A percentile compares a stretch with the other conserved stretches of the same genome.
Evolutionary conservation across 805 yeast species (phyloP).

Genomic region (Suhomyces prunicola): DNA sequence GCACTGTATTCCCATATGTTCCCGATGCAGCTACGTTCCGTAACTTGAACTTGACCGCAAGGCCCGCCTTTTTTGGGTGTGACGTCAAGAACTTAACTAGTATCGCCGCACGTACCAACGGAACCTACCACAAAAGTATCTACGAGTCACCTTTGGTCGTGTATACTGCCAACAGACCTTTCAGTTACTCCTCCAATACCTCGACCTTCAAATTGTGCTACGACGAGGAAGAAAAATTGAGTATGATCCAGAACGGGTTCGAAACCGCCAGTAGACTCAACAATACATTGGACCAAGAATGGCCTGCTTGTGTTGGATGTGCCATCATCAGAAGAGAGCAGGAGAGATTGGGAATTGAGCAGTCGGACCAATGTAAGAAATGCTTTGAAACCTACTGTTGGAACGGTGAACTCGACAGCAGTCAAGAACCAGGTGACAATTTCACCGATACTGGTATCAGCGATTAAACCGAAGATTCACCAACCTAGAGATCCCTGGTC

Average conservation of each 20-base stretch:
- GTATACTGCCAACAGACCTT: conserved; percentile 30
- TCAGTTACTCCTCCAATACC: conserved; percentile 24
- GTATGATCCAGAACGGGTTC: conserved; percentile 26
- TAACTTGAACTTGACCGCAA: conserved; percentile 27
- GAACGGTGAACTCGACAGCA: conserved; percentile 17
- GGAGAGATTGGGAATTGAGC: conserved; percentile 19
- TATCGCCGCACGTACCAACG: conserved; percentile 9
- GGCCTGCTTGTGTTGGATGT: conserved; percentile 27
- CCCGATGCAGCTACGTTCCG: conserved; percentile 21
- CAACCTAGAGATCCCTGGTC: conserved; percentile 17
- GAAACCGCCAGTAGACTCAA: conserved; percentile 23
- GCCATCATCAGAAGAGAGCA: conserved; percentile 27
- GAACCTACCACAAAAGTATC: conserved; percentile 5
- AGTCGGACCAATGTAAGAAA: conserved; percentile 22
- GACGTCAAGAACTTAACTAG: conserved; percentile 22
- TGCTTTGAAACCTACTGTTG: conserved; percentile 27
- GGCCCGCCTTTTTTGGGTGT: conserved; percentile 28
- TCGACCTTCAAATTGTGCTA: conserved; percentile 28
- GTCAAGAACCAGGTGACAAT: conserved; percentile 23
- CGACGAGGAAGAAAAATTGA: conserved; percentile 19
- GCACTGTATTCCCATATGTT: conserved; percentile 25
- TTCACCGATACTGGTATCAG: conserved; percentile 42
- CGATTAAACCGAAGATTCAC: conserved; percentile 20
- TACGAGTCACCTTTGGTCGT: conserved; percentile 23
- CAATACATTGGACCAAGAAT: conserved; percentile 17